Base-by-base conservation (phyloP, 768 basidiomycete species). In the Macrocybe gigantea region DNA sequence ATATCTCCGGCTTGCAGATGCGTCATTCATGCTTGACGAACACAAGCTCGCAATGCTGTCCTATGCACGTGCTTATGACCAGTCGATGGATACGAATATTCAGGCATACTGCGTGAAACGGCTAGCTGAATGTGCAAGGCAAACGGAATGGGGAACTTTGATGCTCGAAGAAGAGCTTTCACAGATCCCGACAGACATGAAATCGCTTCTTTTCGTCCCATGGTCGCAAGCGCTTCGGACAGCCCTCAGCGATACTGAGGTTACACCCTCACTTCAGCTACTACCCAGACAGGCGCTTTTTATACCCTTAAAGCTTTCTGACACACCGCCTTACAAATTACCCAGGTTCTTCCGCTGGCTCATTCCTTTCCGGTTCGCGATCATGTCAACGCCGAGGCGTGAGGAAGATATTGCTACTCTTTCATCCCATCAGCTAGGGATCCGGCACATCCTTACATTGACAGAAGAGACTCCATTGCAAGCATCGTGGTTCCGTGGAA, bases 291-390 rank as follows among this genome's bases (percentile, higher is more conserved):
- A 75, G 12, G 59, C 68, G 3, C 45, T 76, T 11, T 70, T 52
- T 52, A 60, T 79, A 38, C 72, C 73, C 8, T 46, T 40, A 13
- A 31, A 38, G 22, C 33, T 7, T 9, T 42, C 41, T 6, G 48
- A 36, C 5, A 14, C 46, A 13, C 38, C 54, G 0, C 66, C 64
- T 38, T 68, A 65, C 51, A 72, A 71, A 45, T 60, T 82, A 0
- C 79, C 78, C 22, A 73, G 80, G 6, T 82, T 78, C 60, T 82
- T 83, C 57, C 70, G 80, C 7, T 84, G 81, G 81, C 67, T 84
- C 5, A 62, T 82, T 32, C 80, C 81, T 5, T 77, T 72, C 55
- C 68, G 75, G 45, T 57, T 82, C 30, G 80, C 82, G 6, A 66
- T 80, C 41, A 82, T 82, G 77, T 82, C 81, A 0, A 81, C 76